Evolutionary conservation across 1,284 basidiomycete species (phyloP), one percentile per base, ranked within the genome.

Genomic region (Anthracocystis panici-leucophaei): DNA sequence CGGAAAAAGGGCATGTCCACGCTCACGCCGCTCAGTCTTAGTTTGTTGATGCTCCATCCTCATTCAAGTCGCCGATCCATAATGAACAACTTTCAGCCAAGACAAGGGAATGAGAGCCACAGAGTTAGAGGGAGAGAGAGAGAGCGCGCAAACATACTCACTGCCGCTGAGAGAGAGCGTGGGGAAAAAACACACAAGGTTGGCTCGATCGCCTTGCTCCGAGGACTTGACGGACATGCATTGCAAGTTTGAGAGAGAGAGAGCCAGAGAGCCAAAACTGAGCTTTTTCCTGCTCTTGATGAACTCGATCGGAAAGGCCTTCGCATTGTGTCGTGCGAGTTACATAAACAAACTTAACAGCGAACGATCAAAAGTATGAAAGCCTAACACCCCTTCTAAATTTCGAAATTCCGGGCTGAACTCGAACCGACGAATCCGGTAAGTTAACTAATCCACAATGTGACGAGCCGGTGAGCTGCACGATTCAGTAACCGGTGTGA

Each of bases 391-490:
- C 8, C 4, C 4, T 2, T 14, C 14, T 2, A 38, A 50, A 38
- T 23, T 51, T 14, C 5, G 38, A 35, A 21, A 31, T 5, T 44
- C 29, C 57, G 48, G 57, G 27, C 18, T 33, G 11, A 14, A 11
- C 45, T 35, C 42, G 42, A 46, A 41, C 57, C 66, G 60, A 69
- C 51, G 33, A 40, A 59, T 60, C 61, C 66, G 66, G 66, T 44
- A 64, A 64, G 25, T 1, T n/a, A n/a, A 4, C 16, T 6, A 18
- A 16, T 12, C 14, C n/a, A n/a, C n/a, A n/a, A n/a, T n/a, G n/a
- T n/a, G 1, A 18, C 38, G 20, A 50, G 51, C 58, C 50, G 65
- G 50, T 46, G 18, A 51, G 53, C 23, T 42, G 38, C 25, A n/a
- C 40, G 12, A 12, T 33, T 27, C 20, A 56, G 16, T 63, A 69